Base-by-base conservation (phyloP, 2,329 filamentous ascomycete genomes). In the Alternaria ventricosa region DNA sequence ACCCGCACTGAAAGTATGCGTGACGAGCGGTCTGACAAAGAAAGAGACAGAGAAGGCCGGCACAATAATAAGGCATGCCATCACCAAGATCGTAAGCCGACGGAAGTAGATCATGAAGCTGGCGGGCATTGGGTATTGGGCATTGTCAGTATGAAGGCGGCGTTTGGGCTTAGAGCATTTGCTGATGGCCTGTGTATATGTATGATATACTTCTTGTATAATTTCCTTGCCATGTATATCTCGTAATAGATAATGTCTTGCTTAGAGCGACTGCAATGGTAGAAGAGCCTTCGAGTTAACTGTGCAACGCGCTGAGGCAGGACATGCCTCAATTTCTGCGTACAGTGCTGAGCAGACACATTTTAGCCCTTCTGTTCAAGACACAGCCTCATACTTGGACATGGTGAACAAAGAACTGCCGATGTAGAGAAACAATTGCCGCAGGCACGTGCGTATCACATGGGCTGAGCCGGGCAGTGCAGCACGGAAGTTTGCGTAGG, bases 41-140 rank as follows among this genome's bases (percentile, higher is more conserved):
- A 97, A 97, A 83, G 96, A 99, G 80, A 92, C 94, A 58, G 96
- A 99, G 83, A 97, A 96, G 84, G 93, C 96, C 0, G 96, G 94
- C 13, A 89, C 90, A 8, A 90, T 88, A 10, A 94, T 99, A 70
- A 87, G 95, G 64, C 94, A 97, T 82, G 95, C 96, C 13, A 92
- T 98, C 70, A 97, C 94, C 55, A 97, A 97, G 83, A 89, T 98
- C 65, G 89, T 99, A 86, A 87, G 85, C 71, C 82, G 82, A 73
- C 82, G 81, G 75, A 86, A 77, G 71, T 80, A 73, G n/a, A 20
- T 15, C 4, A n/a, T 15, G 23, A 7, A 12, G 15, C 6, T 20
- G 47, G 22, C n/a, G 25, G 43, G 28, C 11, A 36, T 43, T 18
- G 36, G 36, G n/a, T 18, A 10, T 41, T 41, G 41, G 28, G 11